Evolutionary conservation across 805 yeast genomes (phyloP).

Genomic region (Danielozyma ontarioensis): DNA sequence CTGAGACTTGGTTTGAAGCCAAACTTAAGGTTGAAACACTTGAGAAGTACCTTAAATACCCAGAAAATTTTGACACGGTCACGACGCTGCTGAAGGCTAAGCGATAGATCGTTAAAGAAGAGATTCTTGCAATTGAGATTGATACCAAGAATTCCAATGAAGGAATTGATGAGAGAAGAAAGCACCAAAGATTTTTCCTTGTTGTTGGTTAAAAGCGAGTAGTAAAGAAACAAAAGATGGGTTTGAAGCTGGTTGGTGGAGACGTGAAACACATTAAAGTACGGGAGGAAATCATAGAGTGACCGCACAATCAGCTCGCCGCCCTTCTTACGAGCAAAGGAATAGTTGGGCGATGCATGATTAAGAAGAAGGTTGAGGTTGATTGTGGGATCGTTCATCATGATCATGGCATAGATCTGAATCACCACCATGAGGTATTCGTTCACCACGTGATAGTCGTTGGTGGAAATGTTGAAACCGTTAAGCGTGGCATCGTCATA

Average conservation of each 20-base stretch:
- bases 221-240: slow-evolving; percentile 43
- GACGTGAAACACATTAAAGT: slow-evolving; percentile 45
- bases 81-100: slow-evolving; percentile 30
- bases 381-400: slow-evolving; percentile 45
- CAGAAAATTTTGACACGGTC: slow-evolving; percentile 43
- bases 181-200: slow-evolving; percentile 36
- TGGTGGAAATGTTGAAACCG: slow-evolving; percentile 40
- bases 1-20: slow-evolving; percentile 43
- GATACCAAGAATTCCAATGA: slow-evolving; percentile 39
- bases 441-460: slow-evolving; percentile 38
- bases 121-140: slow-evolving; percentile 36
- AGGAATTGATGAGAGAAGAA: slow-evolving; percentile 36
- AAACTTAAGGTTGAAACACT: slow-evolving; percentile 38
- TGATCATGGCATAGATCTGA: slow-evolving; percentile 48
- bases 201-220: slow-evolving; percentile 39
- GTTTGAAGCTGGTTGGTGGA: slow-evolving; percentile 47
- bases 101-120: slow-evolving; percentile 44
- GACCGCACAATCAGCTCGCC: slow-evolving; percentile 23
- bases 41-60: slow-evolving; percentile 39
- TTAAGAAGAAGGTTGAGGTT: slow-evolving; percentile 36
- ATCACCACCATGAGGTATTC: slow-evolving; percentile 39
- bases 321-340: slow-evolving; percentile 4
- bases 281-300: slow-evolving; percentile 40
- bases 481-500: slow-evolving; percentile 43
- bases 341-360: slow-evolving; percentile 30